Conservation (phyloP, 164 flowering plant species). For the Annona squamosa region DNA sequence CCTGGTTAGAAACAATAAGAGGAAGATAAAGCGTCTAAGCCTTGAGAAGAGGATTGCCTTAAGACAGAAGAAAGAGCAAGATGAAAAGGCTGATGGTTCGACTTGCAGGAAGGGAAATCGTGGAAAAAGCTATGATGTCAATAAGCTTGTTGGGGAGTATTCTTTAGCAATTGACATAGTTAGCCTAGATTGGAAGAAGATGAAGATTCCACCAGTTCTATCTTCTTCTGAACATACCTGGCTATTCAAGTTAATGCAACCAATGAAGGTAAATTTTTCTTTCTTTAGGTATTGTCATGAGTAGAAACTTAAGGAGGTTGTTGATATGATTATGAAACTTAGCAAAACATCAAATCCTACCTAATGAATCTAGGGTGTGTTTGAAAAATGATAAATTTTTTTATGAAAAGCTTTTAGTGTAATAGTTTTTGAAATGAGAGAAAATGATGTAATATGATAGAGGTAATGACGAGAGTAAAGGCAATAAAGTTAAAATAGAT, state of each 20-base stretch:
- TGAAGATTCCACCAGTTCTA: constrained; percentile 95
- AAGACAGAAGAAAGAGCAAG: constrained; percentile 32
- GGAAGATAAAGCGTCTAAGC: constrained; percentile 47
- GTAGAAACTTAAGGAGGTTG: not conserved
- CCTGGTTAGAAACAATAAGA: constrained; percentile 43
- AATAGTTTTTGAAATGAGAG: too few relatives aligned
- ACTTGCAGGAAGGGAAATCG: constrained; percentile 15
- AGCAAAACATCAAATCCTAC: not conserved
- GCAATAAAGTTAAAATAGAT: too few relatives aligned
- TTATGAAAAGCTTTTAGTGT: too few relatives aligned
- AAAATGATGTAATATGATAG: too few relatives aligned
- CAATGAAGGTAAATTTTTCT: constrained; percentile 61
- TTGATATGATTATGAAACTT: constrained; percentile 3
- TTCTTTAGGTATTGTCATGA: not conserved
- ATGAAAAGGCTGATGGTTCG: constrained; percentile 13
- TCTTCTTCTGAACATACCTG: constrained; percentile 75
- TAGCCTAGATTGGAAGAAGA: constrained; percentile 90
- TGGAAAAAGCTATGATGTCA: constrained; percentile 24
- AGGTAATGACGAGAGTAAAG: too few relatives aligned
- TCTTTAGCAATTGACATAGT: constrained; percentile 56
- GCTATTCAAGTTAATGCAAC: constrained; percentile 88
- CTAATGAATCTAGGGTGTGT: too few relatives aligned
- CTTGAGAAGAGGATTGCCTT: constrained; percentile 66
- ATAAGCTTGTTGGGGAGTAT: constrained; percentile 67
- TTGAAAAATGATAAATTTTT: too few relatives aligned